Base-by-base conservation (phyloP, 2,329 filamentous ascomycete genomes). In the Pyricularia grisea region DNA sequence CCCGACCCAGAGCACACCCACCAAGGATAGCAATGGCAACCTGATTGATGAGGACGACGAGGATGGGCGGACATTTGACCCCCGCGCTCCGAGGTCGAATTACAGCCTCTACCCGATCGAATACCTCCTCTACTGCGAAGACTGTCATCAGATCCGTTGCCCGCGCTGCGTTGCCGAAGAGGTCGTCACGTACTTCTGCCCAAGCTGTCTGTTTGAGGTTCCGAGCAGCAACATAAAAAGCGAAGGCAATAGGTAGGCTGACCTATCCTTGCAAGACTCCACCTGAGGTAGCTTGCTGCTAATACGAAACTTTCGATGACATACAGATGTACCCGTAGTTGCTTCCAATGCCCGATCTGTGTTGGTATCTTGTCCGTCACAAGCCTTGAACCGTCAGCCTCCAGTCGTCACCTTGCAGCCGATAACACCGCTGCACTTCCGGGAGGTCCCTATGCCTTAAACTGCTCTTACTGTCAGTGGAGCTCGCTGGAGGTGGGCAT, bases 101-200 rank as follows among this genome's bases (percentile, higher is more conserved):
- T 98, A 93, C 83, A 94, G 93, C 73, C 84, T 99, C 36, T 97
- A 94, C 76, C 94, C 95, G 0, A 88, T 97, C 64, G 94, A 98
- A 76, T 90, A 97, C 77, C 87, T 99, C 30, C 86, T 98, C 60
- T 99, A 97, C 82, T 99, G 95, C 82, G 94, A 97, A 77, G 95
- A 98, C 78, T 99, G 95, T 78, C 93, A 97, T 77, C 91, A 97
- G 79, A 97, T 98, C 71, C 91, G 95, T 73, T 99, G 95, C 77
- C 92, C 93, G 6, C 86, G 93, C 80, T 99, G 95, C 76, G 92
- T 96, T 68, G 87, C 90, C 66, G 95, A 99, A 77, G 95, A 99
- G 80, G 93, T 97, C 69, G 89, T 97, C 66, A 95, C 92, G 68
- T 97, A 93, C 84, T 99, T 92, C 79, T 99, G 95, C 75, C 95